phyloP scores from a whole-genome alignment of 345 rosid species.

The Lepidium africanum region DNA sequence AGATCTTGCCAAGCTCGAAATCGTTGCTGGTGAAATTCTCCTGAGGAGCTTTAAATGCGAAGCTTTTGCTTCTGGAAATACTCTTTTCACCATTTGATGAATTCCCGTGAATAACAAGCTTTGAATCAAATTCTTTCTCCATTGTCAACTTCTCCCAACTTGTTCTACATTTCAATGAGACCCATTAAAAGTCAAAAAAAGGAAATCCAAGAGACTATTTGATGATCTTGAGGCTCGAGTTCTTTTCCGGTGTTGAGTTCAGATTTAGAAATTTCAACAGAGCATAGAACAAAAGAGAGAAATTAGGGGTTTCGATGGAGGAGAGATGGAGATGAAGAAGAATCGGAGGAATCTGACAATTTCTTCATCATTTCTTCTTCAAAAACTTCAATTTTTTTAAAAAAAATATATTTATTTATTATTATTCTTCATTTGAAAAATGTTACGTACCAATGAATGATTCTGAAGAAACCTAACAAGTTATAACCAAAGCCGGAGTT shows the following conservation, averaged over 20 bases:
- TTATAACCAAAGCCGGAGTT: too few species aligned
- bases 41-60: constrained; percentile 97
- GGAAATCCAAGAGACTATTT: not conserved
- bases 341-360: constrained; percentile 20
- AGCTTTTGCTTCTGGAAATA: constrained; percentile 52
- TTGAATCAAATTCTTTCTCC: constrained; percentile 94
- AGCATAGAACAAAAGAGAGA: not conserved
- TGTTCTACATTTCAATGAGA: constrained; percentile 20
- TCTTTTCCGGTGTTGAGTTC: not conserved
- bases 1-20: constrained; percentile 97
- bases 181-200: not conserved
- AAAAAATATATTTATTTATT: too few species aligned
- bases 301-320: constrained; percentile 24
- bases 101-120: constrained; percentile 66
- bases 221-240: constrained; percentile 4
- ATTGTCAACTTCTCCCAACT: constrained; percentile 59
- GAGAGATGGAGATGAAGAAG: constrained; percentile 34
- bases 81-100: constrained; percentile 7
- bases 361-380: constrained; percentile 6
- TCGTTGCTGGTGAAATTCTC: constrained; percentile 77
- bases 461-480: too few species aligned
- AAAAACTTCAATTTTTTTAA: not conserved
- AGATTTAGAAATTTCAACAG: constrained; percentile 1
- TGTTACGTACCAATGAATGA: too few species aligned
- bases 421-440: not conserved